Base-by-base conservation (phyloP, 176 grass and related monocot genomes). In the Raddia guianensis region DNA sequence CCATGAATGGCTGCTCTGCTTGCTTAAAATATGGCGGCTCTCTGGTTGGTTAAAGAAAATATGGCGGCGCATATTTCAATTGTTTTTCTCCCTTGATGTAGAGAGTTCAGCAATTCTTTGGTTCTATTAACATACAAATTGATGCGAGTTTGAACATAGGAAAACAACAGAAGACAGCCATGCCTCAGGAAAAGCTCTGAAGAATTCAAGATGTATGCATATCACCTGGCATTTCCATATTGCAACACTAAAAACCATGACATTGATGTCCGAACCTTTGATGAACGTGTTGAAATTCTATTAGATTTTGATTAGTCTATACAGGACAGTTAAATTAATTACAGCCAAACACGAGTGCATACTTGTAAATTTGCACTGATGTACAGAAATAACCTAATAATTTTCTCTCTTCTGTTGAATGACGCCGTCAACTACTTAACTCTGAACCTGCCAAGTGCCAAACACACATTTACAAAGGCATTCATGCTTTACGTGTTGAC, bases 371-470 rank as follows among this genome's bases (percentile, higher is more conserved):
- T 40, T 40, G 37, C 4, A 40, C 37, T 40, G 4, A 66, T 40
- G 21, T 8, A n/a, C 14, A 21, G 70, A 9, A 50, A 44, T 48
- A 16, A 45, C 13, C 54, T 27, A 60, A 63, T 27, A 14, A 20
- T 45, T 49, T 9, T 64, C 6, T 7, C 20, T 66, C 76, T 73
- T 34, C 33, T 66, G 48, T 80, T 66, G 68, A 21, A 67, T 86
- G 59, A 80, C 60, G 68, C 15, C 27, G 37, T 66, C 59, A 21
- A 59, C 68, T n/a, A 49, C 48, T 80, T 27, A 57, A 13, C 49
- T 49, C 51, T 57, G 66, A 74, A 86, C 48, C 20, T n/a, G 68
- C 49, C 37, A 72, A 54, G 13, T n/a, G 75, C 49, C 37, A 72
- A 54, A 13, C 33, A 0, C 34, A 54, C 14, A 82, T 15, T 15